Evolutionary conservation across 225 moss, liverwort and hornwort species (phyloP).

Genomic region (Physcomitrellopsis africana): DNA sequence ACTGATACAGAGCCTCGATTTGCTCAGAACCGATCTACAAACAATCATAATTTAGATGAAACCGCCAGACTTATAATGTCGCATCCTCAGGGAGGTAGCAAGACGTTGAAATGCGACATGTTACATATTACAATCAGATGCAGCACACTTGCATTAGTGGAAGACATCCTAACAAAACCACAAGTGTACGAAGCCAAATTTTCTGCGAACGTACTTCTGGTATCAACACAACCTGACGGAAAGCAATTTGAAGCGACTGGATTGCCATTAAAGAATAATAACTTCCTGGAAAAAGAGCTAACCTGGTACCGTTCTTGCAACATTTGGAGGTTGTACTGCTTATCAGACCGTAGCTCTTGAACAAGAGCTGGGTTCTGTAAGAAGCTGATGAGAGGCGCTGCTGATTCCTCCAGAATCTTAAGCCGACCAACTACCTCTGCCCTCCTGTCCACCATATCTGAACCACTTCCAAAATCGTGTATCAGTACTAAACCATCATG

Average conservation of each 20-base stretch:
- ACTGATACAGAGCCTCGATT: conserved; percentile 96
- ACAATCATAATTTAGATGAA: not conserved
- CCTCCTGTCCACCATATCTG: conserved; percentile 99
- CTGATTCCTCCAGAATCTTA: conserved; percentile 93
- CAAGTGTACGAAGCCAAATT: no score
- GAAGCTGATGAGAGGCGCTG: conserved; percentile 97
- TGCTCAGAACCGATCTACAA: conserved; percentile 94
- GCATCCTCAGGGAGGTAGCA: not conserved
- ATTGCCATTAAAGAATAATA: no score
- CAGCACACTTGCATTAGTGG: no score
- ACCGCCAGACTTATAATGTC: conserved; percentile 3
- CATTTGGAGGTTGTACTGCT: conserved; percentile 98
- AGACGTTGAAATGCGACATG: no score
- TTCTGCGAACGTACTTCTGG: no score
- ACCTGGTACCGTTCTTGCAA: conserved; percentile 97
- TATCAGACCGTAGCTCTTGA: conserved; percentile 93
- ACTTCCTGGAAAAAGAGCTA: conserved; percentile 2
- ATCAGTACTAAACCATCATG: conserved; percentile 17
- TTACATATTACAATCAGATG: no score
- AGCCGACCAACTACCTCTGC: conserved; percentile 94
- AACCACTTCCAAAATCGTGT: conserved; percentile 20
- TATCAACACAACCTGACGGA: no score
- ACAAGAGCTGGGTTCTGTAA: conserved; percentile 94
- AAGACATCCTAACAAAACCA: no score
- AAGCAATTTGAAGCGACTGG: no score